Conservation (phyloP, 306 rosid species). For the Cyamopsis tetragonoloba region DNA sequence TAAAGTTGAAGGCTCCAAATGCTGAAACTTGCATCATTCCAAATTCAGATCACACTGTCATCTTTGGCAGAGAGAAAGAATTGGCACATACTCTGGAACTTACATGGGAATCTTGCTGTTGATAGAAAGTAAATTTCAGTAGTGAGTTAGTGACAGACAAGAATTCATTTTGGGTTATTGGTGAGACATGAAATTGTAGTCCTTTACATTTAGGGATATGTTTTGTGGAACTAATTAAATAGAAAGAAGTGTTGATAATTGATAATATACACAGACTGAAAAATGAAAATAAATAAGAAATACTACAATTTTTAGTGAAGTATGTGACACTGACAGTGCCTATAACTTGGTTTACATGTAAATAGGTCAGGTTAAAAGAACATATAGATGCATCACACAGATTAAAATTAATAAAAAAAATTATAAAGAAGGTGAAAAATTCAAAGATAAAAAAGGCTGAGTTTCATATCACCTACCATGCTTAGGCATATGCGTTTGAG, state of each 20-base stretch:
- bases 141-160: no score
- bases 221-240: no score
- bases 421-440: not conserved
- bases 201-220: no score
- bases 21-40: constrained; percentile 46
- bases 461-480: not conserved
- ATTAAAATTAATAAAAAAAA: not conserved
- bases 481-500: not conserved
- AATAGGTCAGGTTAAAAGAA: not conserved
- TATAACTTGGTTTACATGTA: not conserved
- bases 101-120: constrained; percentile 42
- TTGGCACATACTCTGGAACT: constrained; percentile 38
- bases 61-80: constrained; percentile 59
- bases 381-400: not conserved
- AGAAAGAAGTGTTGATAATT: no score
- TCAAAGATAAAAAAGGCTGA: not conserved
- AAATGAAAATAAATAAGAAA: no score
- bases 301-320: no score
- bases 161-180: no score
- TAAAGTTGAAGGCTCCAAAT: constrained; percentile 49
- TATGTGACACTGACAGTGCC: no score
- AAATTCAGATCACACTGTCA: constrained; percentile 56
- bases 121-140: not conserved
- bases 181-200: not conserved
- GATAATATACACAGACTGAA: no score